These are phyloP conservation scores for Boletus rubroflammeus DNA, from an alignment of 768 basidiomycete species.

Conservation along the genomic window DNA sequence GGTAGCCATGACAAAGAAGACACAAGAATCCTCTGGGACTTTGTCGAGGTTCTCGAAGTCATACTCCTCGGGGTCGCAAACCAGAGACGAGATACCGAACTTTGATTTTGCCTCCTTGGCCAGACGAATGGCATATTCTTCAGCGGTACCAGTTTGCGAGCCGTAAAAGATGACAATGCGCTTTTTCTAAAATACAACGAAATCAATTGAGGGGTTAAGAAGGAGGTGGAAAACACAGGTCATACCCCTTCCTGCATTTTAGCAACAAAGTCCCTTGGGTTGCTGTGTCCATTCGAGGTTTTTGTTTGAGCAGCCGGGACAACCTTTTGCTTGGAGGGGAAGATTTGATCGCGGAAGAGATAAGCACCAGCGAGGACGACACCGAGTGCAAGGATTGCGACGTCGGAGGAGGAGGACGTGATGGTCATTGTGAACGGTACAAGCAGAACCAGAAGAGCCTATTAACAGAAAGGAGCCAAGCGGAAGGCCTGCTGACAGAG, in stretches of 20 bases:
- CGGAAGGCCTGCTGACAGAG: neutral
- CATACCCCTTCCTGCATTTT: conserved; percentile 94
- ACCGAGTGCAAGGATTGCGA: conserved; percentile 68
- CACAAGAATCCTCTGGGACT: conserved; percentile 81
- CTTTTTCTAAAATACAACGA: conserved; percentile 67
- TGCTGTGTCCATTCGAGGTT: conserved; percentile 61
- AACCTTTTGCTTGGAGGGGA: conserved; percentile 60
- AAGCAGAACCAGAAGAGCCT: neutral
- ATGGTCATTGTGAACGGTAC: conserved; percentile 46
- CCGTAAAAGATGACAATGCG: conserved; percentile 97
- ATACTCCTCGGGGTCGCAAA: conserved; percentile 98
- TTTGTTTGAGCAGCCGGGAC: conserved; percentile 45
- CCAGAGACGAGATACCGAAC: conserved; percentile 91
- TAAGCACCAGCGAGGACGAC: conserved; percentile 73
- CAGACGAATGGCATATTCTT: conserved; percentile 95
- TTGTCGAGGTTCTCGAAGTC: conserved; percentile 96
- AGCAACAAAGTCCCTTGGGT: conserved; percentile 90
- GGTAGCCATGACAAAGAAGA: conserved; percentile 95
- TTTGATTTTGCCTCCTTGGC: conserved; percentile 98
- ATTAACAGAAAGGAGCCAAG: neutral
- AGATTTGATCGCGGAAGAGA: conserved; percentile 81
- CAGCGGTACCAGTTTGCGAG: conserved; percentile 97
- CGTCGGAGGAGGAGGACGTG: conserved; percentile 65
- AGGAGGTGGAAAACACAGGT: neutral
- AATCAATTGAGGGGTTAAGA: conserved; percentile 4